Evolutionary conservation across 805 yeast genomes (phyloP), one percentile per base, ranked within the genome.

Genomic region (Starmerella sp.): DNA sequence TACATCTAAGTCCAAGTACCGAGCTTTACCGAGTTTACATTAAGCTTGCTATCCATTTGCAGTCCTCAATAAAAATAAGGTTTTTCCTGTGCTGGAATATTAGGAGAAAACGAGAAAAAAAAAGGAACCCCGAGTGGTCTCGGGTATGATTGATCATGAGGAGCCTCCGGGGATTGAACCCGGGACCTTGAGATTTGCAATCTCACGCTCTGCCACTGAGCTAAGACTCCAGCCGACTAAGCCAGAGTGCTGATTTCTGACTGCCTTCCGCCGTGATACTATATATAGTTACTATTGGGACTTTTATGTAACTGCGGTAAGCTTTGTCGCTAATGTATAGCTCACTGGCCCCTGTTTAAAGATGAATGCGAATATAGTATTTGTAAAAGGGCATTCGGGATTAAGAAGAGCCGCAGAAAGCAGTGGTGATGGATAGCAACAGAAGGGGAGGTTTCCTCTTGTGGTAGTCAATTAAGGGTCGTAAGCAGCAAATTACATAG

Each of bases 141-240:
- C 49, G 11, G 49, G 49, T n/a, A 46, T 46, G 49, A 46, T 32
- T 43, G 5, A 11, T 46, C 49, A 46, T 46, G 49, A 57, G 61
- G 51, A 55, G 48, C 61, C 54, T 52, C 61, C 83, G 95, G 83
- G 95, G 82, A 70, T 86, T 82, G 95, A 86, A 86, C 95, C 83
- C 81, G 83, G 89, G 93, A 86, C 95, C 95, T 84, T 82, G 86
- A 84, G 95, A 86, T 85, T 86, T 86, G 95, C 95, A 86, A 86
- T 86, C 95, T 83, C 87, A 89, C 84, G 93, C 95, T 90, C 91
- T 86, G 55, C 59, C 95, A 82, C 93, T 86, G 90, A 89, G 93
- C 95, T 89, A 86, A 37, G 39, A 28, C 29, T 32, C 44, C 53
- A 30, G 44, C 51, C 53, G 35, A 51, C 48, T 51, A 35, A 42